These are phyloP conservation scores for Ilyonectria robusta DNA, from an alignment of 2,329 filamentous ascomycete genomes.

Conservation along the genomic window DNA sequence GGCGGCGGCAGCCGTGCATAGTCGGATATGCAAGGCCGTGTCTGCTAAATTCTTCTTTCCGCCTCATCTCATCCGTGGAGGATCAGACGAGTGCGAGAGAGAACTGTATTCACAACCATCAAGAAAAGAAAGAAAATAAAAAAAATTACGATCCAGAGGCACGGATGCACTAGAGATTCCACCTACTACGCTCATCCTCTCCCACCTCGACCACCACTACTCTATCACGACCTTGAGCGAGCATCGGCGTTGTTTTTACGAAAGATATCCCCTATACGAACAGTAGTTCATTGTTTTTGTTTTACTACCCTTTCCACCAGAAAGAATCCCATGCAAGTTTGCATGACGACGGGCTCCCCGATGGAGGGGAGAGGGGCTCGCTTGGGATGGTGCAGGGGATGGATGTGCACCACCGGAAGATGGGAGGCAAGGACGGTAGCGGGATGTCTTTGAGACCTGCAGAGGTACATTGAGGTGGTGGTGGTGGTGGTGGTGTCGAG, in stretches of 20 bases:
- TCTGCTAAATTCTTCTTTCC: neutral
- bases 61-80: neutral
- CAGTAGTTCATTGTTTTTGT: slow-evolving; percentile 12
- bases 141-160: neutral
- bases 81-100: neutral
- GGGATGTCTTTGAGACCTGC: slow-evolving; percentile 2
- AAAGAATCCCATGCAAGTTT: slow-evolving; percentile 1
- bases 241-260: slow-evolving; percentile 23
- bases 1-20: slow-evolving; percentile 44
- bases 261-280: slow-evolving; percentile 22
- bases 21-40: neutral
- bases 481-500: slow-evolving; percentile 7
- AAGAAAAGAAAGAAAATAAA: neutral
- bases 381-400: neutral
- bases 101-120: neutral
- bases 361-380: neutral
- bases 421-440: slow-evolving; percentile 9
- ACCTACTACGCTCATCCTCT: neutral
- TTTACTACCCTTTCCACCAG: slow-evolving; percentile 3
- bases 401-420: neutral
- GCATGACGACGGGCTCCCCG: neutral
- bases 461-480: neutral
- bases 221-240: slow-evolving; percentile 26
- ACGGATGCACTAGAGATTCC: neutral
- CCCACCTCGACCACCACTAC: neutral